Evolutionary conservation across 1,284 basidiomycete genomes (phyloP).

Genomic region (Leccinum subrobustum): DNA sequence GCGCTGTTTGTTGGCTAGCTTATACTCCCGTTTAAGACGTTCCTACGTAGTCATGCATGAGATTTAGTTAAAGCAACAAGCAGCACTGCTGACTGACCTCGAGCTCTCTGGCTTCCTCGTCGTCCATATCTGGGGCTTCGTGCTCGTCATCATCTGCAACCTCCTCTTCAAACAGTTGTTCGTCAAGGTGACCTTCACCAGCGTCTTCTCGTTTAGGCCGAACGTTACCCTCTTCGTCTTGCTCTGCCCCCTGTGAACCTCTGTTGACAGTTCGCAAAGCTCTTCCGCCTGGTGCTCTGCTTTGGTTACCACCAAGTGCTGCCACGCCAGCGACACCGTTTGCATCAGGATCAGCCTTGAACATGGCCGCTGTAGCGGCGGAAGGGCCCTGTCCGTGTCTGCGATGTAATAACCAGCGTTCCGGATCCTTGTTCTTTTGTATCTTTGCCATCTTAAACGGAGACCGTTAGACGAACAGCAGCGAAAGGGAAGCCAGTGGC

Average conservation of each 20-base stretch:
- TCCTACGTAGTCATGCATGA: slow-evolving; percentile 49
- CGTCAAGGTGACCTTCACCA: slow-evolving; percentile 74
- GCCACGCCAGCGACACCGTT: slow-evolving; percentile 39
- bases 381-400: slow-evolving; percentile 58
- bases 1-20: slow-evolving; percentile 68
- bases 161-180: slow-evolving; percentile 80
- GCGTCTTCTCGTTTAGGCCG: slow-evolving; percentile 57
- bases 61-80: background rate
- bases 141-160: slow-evolving; percentile 88
- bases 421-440: slow-evolving; percentile 69
- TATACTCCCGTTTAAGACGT: slow-evolving; percentile 81
- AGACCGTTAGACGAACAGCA: background rate
- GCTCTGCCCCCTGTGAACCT: slow-evolving; percentile 69
- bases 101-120: slow-evolving; percentile 84
- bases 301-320: slow-evolving; percentile 49
- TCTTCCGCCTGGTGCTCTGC: slow-evolving; percentile 63
- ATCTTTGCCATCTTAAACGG: slow-evolving; percentile 45
- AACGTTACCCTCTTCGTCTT: slow-evolving; percentile 49
- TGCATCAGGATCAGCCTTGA: slow-evolving; percentile 60
- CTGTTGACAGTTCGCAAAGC: slow-evolving; percentile 62
- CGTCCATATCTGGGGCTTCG: slow-evolving; percentile 67
- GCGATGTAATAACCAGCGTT: slow-evolving; percentile 63
- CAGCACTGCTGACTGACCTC: slow-evolving; percentile 50
- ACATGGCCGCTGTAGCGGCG: slow-evolving; percentile 58
- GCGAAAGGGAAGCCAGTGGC: slow-evolving; percentile 29